Conservation (phyloP, 1,139 yeast genomes). For the Scheffersomyces titani region DNA sequence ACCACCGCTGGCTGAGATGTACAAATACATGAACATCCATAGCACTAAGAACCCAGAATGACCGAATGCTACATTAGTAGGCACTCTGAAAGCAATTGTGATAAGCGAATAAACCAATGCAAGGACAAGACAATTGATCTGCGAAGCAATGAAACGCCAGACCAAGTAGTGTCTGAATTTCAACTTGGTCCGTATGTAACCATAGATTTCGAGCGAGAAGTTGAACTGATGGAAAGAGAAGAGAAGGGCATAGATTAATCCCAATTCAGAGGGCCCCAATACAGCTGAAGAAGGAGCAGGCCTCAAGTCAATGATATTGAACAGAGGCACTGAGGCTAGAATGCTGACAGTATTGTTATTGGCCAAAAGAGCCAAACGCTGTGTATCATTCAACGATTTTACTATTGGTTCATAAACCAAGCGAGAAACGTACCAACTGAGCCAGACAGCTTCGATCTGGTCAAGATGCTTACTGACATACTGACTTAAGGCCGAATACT, state of each 20-base stretch:
- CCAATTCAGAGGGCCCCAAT: constrained; percentile 36
- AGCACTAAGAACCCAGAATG: constrained; percentile 61
- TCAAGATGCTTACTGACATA: constrained; percentile 41
- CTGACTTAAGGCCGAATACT: constrained; percentile 42
- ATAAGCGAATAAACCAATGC: constrained; percentile 58
- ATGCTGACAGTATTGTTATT: constrained; percentile 18
- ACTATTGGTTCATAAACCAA: constrained; percentile 25
- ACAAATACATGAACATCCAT: constrained; percentile 63
- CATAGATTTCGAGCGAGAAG: constrained; percentile 24
- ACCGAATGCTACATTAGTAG: constrained; percentile 56
- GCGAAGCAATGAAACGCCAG: constrained; percentile 51
- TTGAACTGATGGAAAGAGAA: constrained; percentile 37
- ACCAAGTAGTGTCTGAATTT: constrained; percentile 46
- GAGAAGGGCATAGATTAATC: constrained; percentile 33
- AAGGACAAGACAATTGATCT: constrained; percentile 49
- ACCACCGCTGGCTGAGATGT: constrained; percentile 64
- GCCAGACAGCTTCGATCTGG: constrained; percentile 28
- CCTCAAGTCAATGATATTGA: constrained; percentile 21
- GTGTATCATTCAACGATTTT: constrained; percentile 11
- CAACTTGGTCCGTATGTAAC: constrained; percentile 27
- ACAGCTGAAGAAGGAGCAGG: constrained; percentile 23
- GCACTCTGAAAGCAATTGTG: constrained; percentile 61
- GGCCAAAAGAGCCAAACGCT: constrained; percentile 13
- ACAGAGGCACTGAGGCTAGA: constrained; percentile 22
- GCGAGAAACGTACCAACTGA: constrained; percentile 20